Evolutionary conservation across 2,329 filamentous ascomycete genomes (phyloP).

Genomic region (Alternaria longipes): DNA sequence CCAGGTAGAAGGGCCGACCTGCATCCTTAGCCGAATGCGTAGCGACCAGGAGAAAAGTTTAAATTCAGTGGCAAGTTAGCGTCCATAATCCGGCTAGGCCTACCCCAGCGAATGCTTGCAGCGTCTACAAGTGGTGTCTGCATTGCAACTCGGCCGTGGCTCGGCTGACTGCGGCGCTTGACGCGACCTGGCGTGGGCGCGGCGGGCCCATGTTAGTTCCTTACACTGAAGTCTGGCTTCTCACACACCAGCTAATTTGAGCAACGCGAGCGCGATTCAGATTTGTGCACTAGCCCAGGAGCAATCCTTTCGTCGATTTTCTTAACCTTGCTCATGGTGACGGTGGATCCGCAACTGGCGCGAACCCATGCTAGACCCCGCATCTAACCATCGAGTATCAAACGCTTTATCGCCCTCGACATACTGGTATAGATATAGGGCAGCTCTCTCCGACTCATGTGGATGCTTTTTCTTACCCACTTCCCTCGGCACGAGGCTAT

Average conservation of each 20-base stretch:
- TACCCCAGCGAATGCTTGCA: slow-evolving; percentile 23
- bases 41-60: slow-evolving; percentile 31
- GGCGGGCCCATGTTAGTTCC: slow-evolving; percentile 23
- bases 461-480: slow-evolving; percentile 34
- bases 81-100: slow-evolving; percentile 31
- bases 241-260: slow-evolving; percentile 43
- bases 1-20: slow-evolving; percentile 36
- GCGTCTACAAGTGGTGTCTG: slow-evolving; percentile 29
- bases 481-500: slow-evolving; percentile 32
- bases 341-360: slow-evolving; percentile 43
- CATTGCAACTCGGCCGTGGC: slow-evolving; percentile 38
- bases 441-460: slow-evolving; percentile 37
- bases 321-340: slow-evolving; percentile 36
- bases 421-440: slow-evolving; percentile 45
- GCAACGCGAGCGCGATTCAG: slow-evolving; percentile 41
- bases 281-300: slow-evolving; percentile 39
- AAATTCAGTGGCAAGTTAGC: slow-evolving; percentile 42
- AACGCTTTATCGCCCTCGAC: slow-evolving; percentile 33
- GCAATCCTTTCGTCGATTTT: slow-evolving; percentile 34
- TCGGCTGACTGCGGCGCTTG: slow-evolving; percentile 40
- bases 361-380: slow-evolving; percentile 49
- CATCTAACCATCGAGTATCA: slow-evolving; percentile 38
- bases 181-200: slow-evolving; percentile 28
- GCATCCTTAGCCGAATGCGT: slow-evolving; percentile 25
- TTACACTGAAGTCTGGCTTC: slow-evolving; percentile 26